phyloP scores from a whole-genome alignment of 345 rosid species.

The Salix exigua region DNA sequence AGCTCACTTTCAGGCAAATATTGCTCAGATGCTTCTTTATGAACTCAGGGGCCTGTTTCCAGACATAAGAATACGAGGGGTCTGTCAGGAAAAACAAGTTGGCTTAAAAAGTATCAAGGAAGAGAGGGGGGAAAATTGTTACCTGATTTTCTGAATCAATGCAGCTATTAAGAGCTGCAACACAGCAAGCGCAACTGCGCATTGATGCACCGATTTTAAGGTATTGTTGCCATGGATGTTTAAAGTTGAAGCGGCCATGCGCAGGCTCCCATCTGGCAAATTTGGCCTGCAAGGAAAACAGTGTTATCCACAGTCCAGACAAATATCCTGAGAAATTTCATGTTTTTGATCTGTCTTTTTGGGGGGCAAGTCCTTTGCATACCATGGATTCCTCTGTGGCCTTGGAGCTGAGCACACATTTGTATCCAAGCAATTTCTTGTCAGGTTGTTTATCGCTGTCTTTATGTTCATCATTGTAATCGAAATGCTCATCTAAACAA shows the following conservation, averaged over 20 bases:
- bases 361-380: constrained; percentile 1
- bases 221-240: constrained; percentile 56
- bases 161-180: constrained; percentile 39
- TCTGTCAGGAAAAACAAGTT: not conserved
- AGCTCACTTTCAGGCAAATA: constrained; percentile 33
- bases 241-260: constrained; percentile 47
- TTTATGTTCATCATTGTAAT: constrained; percentile 2
- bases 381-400: constrained; percentile 47
- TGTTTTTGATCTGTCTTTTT: not conserved
- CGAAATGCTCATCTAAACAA: constrained; percentile 31
- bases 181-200: constrained; percentile 39
- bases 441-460: constrained; percentile 14
- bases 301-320: not conserved
- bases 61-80: not conserved
- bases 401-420: constrained; percentile 44
- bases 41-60: constrained; percentile 31
- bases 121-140: not conserved
- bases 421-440: constrained; percentile 33
- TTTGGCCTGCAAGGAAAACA: constrained; percentile 26
- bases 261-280: constrained; percentile 55
- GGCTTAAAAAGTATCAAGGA: not conserved
- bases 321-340: not conserved
- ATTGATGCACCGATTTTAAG: constrained; percentile 39
- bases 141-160: constrained; percentile 35
- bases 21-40: constrained; percentile 35